A percentile compares a stretch with the other conserved stretches of the same genome.
phyloP scores from a whole-genome alignment of 177 flowering plant species.

The Vitis hybrid region DNA sequence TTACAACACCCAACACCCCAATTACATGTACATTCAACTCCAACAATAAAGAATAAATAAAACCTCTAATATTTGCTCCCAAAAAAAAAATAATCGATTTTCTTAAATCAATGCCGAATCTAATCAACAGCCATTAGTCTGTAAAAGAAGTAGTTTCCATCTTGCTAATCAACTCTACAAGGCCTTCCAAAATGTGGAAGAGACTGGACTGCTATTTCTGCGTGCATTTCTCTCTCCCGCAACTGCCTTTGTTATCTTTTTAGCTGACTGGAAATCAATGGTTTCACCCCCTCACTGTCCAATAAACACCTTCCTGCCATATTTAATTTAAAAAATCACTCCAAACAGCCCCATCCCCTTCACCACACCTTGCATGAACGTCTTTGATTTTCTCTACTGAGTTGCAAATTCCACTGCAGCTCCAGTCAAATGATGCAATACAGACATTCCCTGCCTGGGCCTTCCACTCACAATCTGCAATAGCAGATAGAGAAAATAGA shows the following conservation, averaged over 20 bases:
- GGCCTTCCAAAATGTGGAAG: not conserved
- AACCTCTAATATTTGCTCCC: too few species aligned
- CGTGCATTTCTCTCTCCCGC: not conserved
- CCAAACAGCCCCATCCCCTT: conserved; percentile 83
- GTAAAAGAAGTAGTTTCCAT: not conserved
- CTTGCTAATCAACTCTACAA: not conserved
- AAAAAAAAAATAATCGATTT: not conserved
- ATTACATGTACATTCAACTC: too few species aligned
- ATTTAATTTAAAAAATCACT: conserved; percentile 36
- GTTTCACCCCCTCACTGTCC: not conserved
- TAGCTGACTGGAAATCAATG: not conserved
- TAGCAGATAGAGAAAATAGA: not conserved
- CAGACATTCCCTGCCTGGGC: conserved; percentile 88
- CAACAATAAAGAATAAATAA: too few species aligned
- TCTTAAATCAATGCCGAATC: not conserved
- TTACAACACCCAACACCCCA: too few species aligned
- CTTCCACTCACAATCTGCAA: conserved; percentile 89
- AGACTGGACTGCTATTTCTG: too few species aligned
- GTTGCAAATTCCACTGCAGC: conserved; percentile 91
- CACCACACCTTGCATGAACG: conserved; percentile 77
- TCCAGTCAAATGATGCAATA: conserved; percentile 89
- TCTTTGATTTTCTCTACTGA: conserved; percentile 75
- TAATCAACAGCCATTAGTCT: not conserved
- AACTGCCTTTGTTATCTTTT: not conserved
- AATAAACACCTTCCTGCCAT: not conserved